Evolutionary conservation across 768 basidiomycete genomes (phyloP).

Genomic region (Kwoniella mangroviensis): DNA sequence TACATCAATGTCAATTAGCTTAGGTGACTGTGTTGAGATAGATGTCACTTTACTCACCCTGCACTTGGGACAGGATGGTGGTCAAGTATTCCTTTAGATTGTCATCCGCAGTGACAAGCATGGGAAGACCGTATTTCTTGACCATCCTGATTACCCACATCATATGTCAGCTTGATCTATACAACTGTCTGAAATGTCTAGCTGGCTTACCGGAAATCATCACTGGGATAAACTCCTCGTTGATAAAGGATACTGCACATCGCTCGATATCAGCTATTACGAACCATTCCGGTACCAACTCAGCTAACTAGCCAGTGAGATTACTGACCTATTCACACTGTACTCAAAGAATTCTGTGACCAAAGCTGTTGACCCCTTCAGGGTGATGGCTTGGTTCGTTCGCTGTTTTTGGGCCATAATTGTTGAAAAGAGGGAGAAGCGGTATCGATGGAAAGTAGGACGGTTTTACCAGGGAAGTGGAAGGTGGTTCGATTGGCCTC

Average conservation of each 20-base stretch:
- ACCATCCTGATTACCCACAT: constrained; percentile 68
- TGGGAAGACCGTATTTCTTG: constrained; percentile 96
- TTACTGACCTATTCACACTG: constrained; percentile 87
- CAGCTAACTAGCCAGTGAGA: constrained; percentile 11
- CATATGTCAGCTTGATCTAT: neutral
- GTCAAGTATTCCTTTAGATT: constrained; percentile 92
- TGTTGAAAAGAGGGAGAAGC: neutral
- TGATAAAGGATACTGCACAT: constrained; percentile 84
- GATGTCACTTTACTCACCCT: constrained; percentile 66
- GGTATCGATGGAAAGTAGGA: neutral
- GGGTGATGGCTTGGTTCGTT: constrained; percentile 68
- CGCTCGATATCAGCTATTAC: neutral
- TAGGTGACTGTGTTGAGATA: too few species aligned
- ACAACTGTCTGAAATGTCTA: neutral
- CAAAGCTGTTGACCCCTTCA: constrained; percentile 90
- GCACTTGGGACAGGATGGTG: constrained; percentile 88
- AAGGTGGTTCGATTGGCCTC: too few species aligned
- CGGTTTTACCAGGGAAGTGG: too few species aligned
- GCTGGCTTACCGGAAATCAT: constrained; percentile 72
- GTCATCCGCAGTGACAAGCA: constrained; percentile 91
- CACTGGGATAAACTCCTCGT: constrained; percentile 93
- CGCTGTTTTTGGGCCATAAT: constrained; percentile 54
- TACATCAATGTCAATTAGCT: too few species aligned
- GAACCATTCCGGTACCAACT: constrained; percentile 16
- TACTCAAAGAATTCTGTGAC: constrained; percentile 99